A percentile compares a stretch with the other conserved stretches of the same genome.
These are phyloP conservation scores for Cucumis hystrix DNA, from an alignment of 306 rosid species.

Conservation along the genomic window DNA sequence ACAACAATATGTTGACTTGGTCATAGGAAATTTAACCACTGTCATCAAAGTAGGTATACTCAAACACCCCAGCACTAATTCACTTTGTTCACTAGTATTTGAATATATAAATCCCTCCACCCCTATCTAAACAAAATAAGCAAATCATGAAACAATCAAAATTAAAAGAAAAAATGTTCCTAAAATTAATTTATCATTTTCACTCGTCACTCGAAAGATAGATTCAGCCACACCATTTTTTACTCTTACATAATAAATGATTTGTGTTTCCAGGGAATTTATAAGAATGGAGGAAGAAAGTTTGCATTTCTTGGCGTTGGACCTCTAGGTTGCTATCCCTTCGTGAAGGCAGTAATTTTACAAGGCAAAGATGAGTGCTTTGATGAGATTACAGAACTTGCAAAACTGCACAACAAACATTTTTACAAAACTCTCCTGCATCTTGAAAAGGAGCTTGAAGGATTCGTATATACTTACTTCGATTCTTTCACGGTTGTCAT, in stretches of 20 bases:
- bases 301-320: slow-evolving; percentile 24
- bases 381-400: slow-evolving; percentile 9
- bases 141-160: too few species aligned
- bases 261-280: slow-evolving; percentile 15
- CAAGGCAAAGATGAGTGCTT: slow-evolving; percentile 19
- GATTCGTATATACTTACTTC: slow-evolving; percentile 31
- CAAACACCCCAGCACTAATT: too few species aligned
- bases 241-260: too few species aligned
- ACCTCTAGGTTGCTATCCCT: slow-evolving; percentile 25
- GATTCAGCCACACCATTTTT: too few species aligned
- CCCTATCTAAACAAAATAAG: too few species aligned
- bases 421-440: slow-evolving; percentile 17
- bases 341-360: not conserved
- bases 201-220: too few species aligned
- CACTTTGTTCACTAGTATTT: too few species aligned
- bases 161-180: too few species aligned
- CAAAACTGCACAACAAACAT: slow-evolving; percentile 19
- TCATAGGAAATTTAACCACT: slow-evolving; percentile 31
- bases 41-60: slow-evolving; percentile 15
- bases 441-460: slow-evolving; percentile 22
- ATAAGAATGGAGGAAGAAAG: slow-evolving; percentile 39
- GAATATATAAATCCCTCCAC: too few species aligned
- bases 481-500: not conserved
- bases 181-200: too few species aligned
- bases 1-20: slow-evolving; percentile 18